Percentiles rank a stretch among this genome's conserved stretches.
Evolutionary conservation across 2,329 filamentous ascomycete genomes (phyloP).

Genomic region (Nemania sp.): DNA sequence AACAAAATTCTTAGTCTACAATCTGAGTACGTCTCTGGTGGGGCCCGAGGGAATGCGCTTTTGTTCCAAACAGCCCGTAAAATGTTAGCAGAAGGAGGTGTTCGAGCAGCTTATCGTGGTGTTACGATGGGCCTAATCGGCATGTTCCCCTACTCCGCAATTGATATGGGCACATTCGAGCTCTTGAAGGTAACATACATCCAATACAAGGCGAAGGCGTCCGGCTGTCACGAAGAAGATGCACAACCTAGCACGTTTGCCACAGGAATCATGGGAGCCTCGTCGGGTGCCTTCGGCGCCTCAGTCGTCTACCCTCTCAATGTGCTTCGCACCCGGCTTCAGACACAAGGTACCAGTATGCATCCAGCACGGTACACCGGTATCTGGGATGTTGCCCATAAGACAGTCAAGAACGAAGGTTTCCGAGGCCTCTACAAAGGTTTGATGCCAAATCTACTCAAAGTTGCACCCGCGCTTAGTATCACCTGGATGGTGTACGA

Average conservation of each 20-base stretch:
- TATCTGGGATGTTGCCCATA: slow-evolving; percentile 87
- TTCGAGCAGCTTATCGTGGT: slow-evolving; percentile 86
- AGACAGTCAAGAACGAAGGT: slow-evolving; percentile 87
- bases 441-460: slow-evolving; percentile 92
- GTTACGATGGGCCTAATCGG: slow-evolving; percentile 93
- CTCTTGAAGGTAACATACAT: slow-evolving; percentile 84
- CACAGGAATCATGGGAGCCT: slow-evolving; percentile 89
- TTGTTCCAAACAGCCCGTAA: slow-evolving; percentile 85
- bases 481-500: slow-evolving; percentile 96
- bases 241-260: slow-evolving; percentile 83
- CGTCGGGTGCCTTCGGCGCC: slow-evolving; percentile 91
- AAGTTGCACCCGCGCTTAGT: slow-evolving; percentile 94
- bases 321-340: slow-evolving; percentile 87
- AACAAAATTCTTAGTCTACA: slow-evolving; percentile 77
- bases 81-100: slow-evolving; percentile 83
- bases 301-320: slow-evolving; percentile 97
- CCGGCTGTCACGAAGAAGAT: slow-evolving; percentile 84
- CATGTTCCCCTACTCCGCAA: slow-evolving; percentile 98
- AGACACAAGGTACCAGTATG: slow-evolving; percentile 93
- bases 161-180: slow-evolving; percentile 96
- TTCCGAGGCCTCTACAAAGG: slow-evolving; percentile 91
- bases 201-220: slow-evolving; percentile 73
- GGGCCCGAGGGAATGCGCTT: slow-evolving; percentile 83
- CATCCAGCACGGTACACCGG: slow-evolving; percentile 92
- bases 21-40: slow-evolving; percentile 90